phyloP scores from a whole-genome alignment of 306 rosid species.

The Trifolium dubium region DNA sequence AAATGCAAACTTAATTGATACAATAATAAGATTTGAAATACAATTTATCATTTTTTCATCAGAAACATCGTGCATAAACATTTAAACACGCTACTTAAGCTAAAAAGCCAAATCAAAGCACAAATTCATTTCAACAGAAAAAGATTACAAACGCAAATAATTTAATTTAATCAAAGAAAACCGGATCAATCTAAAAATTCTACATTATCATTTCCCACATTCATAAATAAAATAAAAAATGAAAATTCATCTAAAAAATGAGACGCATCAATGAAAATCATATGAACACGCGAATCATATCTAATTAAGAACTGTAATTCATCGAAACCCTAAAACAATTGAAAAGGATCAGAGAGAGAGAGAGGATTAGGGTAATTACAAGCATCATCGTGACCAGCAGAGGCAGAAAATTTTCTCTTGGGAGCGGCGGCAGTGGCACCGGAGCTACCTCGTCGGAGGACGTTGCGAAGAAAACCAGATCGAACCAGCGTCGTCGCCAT shows the following conservation, averaged over 20 bases:
- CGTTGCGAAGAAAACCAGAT: constrained; percentile 72
- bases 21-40: constrained; percentile 11
- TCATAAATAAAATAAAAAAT: constrained; percentile 7
- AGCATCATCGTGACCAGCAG: constrained; percentile 84
- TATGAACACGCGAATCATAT: constrained; percentile 1
- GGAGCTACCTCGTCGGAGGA: constrained; percentile 59
- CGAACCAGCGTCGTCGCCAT: constrained; percentile 83
- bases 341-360: constrained; percentile 27
- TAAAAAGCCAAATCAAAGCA: background rate
- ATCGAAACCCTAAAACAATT: constrained; percentile 39
- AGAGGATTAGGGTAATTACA: constrained; percentile 45
- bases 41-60: background rate
- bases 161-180: constrained; percentile 6
- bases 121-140: constrained; percentile 4
- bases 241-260: background rate
- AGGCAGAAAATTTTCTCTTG: constrained; percentile 70
- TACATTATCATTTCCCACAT: background rate
- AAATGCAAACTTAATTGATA: constrained; percentile 8
- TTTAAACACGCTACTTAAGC: background rate
- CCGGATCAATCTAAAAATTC: constrained; percentile 22
- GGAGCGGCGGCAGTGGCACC: constrained; percentile 55
- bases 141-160: background rate
- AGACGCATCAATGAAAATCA: background rate
- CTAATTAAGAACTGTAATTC: background rate
- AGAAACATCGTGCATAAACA: background rate